Percentiles rank a stretch among this genome's conserved stretches.
phyloP scores from a whole-genome alignment of 2,329 filamentous ascomycete species.

The Sordariomycetes sp. region DNA sequence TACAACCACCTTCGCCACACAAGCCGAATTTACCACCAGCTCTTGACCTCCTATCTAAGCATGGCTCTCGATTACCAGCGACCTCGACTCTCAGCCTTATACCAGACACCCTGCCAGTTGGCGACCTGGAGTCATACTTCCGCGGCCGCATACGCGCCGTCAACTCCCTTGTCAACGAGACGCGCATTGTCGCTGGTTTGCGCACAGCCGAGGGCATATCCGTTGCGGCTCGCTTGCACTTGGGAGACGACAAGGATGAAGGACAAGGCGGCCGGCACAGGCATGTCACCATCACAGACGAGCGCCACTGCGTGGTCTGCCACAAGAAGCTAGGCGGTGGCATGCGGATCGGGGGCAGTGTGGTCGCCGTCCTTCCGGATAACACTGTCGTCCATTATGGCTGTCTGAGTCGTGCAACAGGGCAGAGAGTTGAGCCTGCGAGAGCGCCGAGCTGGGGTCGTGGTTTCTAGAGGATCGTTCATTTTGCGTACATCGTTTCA shows the following conservation, averaged over 20 bases:
- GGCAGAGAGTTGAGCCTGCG: constrained; percentile 21
- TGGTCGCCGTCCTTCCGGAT: constrained; percentile 82
- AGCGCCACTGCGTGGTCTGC: constrained; percentile 84
- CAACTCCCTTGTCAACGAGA: constrained; percentile 73
- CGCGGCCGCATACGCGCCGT: constrained; percentile 79
- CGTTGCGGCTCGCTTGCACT: constrained; percentile 61
- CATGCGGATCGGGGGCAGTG: constrained; percentile 83
- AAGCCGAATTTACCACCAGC: constrained; percentile 68
- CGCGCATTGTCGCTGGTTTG: constrained; percentile 66
- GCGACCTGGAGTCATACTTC: constrained; percentile 83
- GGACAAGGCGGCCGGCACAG: constrained; percentile 45
- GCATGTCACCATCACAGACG: constrained; percentile 76
- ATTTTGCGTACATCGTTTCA: neutral
- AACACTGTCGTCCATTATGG: constrained; percentile 75
- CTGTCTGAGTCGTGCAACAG: constrained; percentile 49
- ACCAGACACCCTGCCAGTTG: constrained; percentile 68
- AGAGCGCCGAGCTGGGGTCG: constrained; percentile 26
- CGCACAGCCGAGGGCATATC: constrained; percentile 72
- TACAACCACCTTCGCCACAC: constrained; percentile 68
- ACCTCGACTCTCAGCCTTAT: constrained; percentile 79
- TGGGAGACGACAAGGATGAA: constrained; percentile 56
- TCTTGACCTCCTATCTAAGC: constrained; percentile 78
- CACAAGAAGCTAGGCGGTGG: constrained; percentile 80
- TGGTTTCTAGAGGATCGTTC: constrained; percentile 15
- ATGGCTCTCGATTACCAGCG: constrained; percentile 85